Conservation (phyloP, 805 yeast species). For the Lipomyces yamanashiensis region DNA sequence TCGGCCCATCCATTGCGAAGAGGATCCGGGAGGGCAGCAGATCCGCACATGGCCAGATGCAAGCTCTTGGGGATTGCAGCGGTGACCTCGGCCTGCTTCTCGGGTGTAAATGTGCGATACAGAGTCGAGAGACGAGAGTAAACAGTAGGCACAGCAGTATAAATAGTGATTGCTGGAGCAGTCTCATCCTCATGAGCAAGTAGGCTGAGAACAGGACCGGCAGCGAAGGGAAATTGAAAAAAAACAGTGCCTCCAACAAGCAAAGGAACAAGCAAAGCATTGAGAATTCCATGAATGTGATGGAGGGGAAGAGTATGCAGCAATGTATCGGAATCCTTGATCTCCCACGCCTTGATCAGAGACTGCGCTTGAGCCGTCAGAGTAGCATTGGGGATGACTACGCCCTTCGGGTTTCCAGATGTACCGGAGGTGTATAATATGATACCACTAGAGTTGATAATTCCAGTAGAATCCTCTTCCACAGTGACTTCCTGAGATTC, state of each 20-base stretch:
- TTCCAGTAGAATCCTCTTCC: slow-evolving; percentile 12
- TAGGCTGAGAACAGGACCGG: slow-evolving; percentile 38
- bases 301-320: slow-evolving; percentile 46
- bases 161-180: slow-evolving; percentile 42
- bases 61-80: slow-evolving; percentile 35
- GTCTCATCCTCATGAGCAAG: slow-evolving; percentile 36
- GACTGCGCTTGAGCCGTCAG: slow-evolving; percentile 44
- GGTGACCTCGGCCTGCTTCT: slow-evolving; percentile 29
- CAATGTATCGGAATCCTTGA: slow-evolving; percentile 39
- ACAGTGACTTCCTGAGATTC: slow-evolving; percentile 8
- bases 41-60: slow-evolving; percentile 45
- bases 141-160: slow-evolving; percentile 47
- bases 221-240: slow-evolving; percentile 43
- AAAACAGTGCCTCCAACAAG: slow-evolving; percentile 44
- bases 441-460: slow-evolving; percentile 37
- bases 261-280: slow-evolving; percentile 43
- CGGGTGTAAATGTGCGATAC: slow-evolving; percentile 28
- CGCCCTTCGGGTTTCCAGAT: slow-evolving; percentile 47
- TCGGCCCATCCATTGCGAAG: slow-evolving; percentile 43
- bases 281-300: slow-evolving; percentile 46
- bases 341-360: slow-evolving; percentile 44
- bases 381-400: slow-evolving; percentile 43
- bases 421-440: slow-evolving; percentile 47
- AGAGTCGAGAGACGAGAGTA: slow-evolving; percentile 41
- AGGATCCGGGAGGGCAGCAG: slow-evolving; percentile 46